Evolutionary conservation across 768 basidiomycete genomes (phyloP).

Genomic region (Lyophyllum decastes): DNA sequence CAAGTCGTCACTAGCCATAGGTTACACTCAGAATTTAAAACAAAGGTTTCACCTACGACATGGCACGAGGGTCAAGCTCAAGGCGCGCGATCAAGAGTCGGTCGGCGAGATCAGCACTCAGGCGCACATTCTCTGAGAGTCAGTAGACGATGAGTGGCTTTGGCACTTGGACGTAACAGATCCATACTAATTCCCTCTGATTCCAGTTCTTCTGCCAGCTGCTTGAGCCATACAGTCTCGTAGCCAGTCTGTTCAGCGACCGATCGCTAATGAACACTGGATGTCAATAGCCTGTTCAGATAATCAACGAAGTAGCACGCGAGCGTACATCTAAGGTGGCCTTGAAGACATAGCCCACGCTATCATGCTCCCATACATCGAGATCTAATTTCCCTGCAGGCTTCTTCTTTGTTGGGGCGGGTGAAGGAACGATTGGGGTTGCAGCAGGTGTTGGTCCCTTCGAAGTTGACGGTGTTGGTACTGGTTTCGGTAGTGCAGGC

Average conservation of each 20-base stretch:
- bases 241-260: conserved; percentile 46
- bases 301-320: neutral
- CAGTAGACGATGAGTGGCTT: conserved; percentile 6
- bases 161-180: neutral
- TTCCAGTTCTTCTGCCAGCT: conserved; percentile 65
- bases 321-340: conserved; percentile 76
- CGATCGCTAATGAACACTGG: conserved; percentile 15
- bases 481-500: conserved; percentile 36
- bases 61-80: conserved; percentile 70
- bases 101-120: conserved; percentile 67
- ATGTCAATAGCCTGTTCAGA: neutral
- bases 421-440: conserved; percentile 29
- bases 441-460: conserved; percentile 26
- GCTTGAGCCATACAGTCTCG: conserved; percentile 83
- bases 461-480: conserved; percentile 31
- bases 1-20: conserved; percentile 59
- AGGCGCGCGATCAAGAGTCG: conserved; percentile 82
- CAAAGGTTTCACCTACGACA: conserved; percentile 54
- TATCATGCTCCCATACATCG: conserved; percentile 72
- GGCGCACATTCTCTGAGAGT: conserved; percentile 35
- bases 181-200: conserved; percentile 56
- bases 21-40: neutral
- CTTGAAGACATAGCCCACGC: conserved; percentile 66
- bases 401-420: conserved; percentile 52
- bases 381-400: conserved; percentile 50